These are phyloP conservation scores for Casaregolazyma suthepensis DNA, from an alignment of 1,139 yeast genomes.

Conservation along the genomic window DNA sequence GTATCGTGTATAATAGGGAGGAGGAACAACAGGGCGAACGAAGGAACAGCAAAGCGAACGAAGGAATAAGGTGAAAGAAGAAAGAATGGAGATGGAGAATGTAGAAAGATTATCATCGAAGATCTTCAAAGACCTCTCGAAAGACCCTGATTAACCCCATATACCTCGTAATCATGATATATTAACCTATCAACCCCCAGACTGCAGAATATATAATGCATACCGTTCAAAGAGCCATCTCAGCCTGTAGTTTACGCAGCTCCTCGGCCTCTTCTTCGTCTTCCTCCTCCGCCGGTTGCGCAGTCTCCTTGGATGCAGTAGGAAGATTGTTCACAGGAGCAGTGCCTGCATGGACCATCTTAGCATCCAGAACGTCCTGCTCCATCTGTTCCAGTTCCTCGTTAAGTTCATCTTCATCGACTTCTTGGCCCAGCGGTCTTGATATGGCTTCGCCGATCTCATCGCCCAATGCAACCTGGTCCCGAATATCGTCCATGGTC, in stretches of 20 bases:
- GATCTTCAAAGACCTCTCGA: too few species aligned
- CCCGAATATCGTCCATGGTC: slow-evolving; percentile 98
- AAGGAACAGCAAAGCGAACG: too few species aligned
- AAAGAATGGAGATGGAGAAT: slow-evolving; percentile 4
- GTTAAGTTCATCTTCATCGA: slow-evolving; percentile 78
- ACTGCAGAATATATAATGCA: slow-evolving; percentile 1
- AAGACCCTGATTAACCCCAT: background rate
- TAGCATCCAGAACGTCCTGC: slow-evolving; percentile 67
- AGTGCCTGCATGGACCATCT: slow-evolving; percentile 44
- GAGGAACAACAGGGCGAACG: background rate
- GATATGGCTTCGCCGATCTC: slow-evolving; percentile 96
- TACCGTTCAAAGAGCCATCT: slow-evolving; percentile 70
- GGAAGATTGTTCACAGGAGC: slow-evolving; percentile 37
- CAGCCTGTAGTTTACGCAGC: slow-evolving; percentile 81
- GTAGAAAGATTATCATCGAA: too few species aligned
- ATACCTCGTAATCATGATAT: background rate
- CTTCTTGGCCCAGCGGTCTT: slow-evolving; percentile 79
- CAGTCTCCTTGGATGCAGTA: slow-evolving; percentile 30
- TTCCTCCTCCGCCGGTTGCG: slow-evolving; percentile 41
- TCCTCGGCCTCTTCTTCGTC: slow-evolving; percentile 92
- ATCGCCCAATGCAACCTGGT: slow-evolving; percentile 90
- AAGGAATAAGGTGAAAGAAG: background rate
- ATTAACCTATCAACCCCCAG: background rate
- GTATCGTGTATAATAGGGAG: background rate
- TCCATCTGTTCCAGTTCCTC: slow-evolving; percentile 88